These are phyloP conservation scores for Eutypella sp. DNA, from an alignment of 2,329 filamentous ascomycete species.

Conservation along the genomic window DNA sequence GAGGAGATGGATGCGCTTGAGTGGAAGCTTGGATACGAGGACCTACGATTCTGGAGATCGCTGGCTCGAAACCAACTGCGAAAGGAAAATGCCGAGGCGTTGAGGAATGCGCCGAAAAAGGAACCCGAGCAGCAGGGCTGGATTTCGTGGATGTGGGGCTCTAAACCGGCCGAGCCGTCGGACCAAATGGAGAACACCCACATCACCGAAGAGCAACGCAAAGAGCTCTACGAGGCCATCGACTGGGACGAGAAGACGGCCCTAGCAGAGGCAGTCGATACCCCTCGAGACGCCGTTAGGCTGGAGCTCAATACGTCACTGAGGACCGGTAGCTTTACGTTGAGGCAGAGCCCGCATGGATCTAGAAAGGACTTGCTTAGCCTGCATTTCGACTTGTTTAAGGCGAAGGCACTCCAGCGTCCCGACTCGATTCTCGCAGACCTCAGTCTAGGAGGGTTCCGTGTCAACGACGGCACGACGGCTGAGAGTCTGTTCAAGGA, in stretches of 20 bases:
- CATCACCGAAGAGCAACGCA: slow-evolving; percentile 92
- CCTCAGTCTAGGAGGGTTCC: slow-evolving; percentile 83
- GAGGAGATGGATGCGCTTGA: slow-evolving; percentile 74
- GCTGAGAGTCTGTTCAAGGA: slow-evolving; percentile 87
- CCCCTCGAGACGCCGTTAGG: slow-evolving; percentile 87
- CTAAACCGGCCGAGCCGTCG: slow-evolving; percentile 53
- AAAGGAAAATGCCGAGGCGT: slow-evolving; percentile 89
- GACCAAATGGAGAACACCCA: slow-evolving; percentile 71
- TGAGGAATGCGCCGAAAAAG: slow-evolving; percentile 56
- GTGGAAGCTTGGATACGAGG: slow-evolving; percentile 86
- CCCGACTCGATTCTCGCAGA: slow-evolving; percentile 88
- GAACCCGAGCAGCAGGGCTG: slow-evolving; percentile 79
- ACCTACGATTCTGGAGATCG: slow-evolving; percentile 95
- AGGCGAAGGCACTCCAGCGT: slow-evolving; percentile 80
- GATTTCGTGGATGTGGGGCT: slow-evolving; percentile 88
- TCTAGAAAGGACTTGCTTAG: slow-evolving; percentile 76
- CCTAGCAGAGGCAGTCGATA: slow-evolving; percentile 79
- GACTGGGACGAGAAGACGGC: slow-evolving; percentile 97
- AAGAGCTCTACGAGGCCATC: slow-evolving; percentile 95
- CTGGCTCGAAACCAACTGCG: slow-evolving; percentile 88
- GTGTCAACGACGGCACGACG: slow-evolving; percentile 94
- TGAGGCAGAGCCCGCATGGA: slow-evolving; percentile 80
- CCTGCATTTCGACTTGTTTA: slow-evolving; percentile 91
- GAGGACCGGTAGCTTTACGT: slow-evolving; percentile 92
- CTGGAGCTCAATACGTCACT: slow-evolving; percentile 88